Conservation (phyloP, 1,284 basidiomycete genomes). For the Coniophora puteana region DNA sequence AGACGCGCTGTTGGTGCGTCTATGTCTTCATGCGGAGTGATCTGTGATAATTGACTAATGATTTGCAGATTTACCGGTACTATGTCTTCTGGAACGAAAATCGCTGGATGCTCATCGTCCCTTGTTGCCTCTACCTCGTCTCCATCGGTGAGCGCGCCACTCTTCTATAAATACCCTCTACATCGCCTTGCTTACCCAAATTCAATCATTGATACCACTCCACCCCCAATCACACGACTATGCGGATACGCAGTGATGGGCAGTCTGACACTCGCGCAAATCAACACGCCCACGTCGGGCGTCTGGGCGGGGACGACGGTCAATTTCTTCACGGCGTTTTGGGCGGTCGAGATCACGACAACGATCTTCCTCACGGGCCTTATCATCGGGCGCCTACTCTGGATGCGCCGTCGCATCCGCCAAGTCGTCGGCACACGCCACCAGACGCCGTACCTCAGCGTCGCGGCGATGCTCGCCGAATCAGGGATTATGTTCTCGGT, state of each 20-base stretch:
- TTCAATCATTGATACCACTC: too few relatives aligned
- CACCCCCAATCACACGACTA: too few relatives aligned
- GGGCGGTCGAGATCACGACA: slow-evolving; percentile 13
- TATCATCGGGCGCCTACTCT: slow-evolving; percentile 14
- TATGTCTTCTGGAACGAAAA: slow-evolving; percentile 8
- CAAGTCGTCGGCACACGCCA: slow-evolving; percentile 11
- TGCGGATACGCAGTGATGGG: slow-evolving; percentile 8
- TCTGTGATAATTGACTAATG: not conserved
- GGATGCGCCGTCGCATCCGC: slow-evolving; percentile 12
- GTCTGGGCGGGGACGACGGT: slow-evolving; percentile 11
- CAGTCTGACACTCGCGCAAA: slow-evolving; percentile 14
- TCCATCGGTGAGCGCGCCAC: not conserved
- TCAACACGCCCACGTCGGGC: slow-evolving; percentile 9
- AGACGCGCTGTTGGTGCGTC: slow-evolving; percentile 16
- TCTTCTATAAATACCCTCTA: not conserved
- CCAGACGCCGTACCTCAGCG: slow-evolving; percentile 15
- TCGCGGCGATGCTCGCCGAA: slow-evolving; percentile 21
- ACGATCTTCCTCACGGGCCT: slow-evolving; percentile 18
- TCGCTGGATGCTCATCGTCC: slow-evolving; percentile 7
- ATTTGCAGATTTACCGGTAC: slow-evolving; percentile 7
- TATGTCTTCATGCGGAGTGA: too few relatives aligned
- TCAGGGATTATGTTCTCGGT: slow-evolving; percentile 21
- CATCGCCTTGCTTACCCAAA: too few relatives aligned
- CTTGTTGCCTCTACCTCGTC: slow-evolving; percentile 12
- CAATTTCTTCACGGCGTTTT: slow-evolving; percentile 17